phyloP scores from a whole-genome alignment of 495 filamentous ascomycete species.

The Penicillium desertorum region DNA sequence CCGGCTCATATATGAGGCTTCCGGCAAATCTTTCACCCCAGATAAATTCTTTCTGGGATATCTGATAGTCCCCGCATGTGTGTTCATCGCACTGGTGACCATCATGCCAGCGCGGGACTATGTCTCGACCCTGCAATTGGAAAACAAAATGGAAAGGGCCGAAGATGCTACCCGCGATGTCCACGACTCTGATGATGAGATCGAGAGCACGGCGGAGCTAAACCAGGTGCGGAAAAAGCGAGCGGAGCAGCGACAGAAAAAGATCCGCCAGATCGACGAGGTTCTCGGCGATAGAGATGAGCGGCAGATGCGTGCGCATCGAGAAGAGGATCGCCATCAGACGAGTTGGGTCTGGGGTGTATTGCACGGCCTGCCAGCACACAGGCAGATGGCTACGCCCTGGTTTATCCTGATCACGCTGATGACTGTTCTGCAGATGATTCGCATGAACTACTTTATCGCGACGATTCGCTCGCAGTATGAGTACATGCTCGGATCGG shows the following conservation, averaged over 20 bases:
- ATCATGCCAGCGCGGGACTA: slow-evolving; percentile 65
- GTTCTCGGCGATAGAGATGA: slow-evolving; percentile 62
- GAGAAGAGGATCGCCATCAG: slow-evolving; percentile 54
- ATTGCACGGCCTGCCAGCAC: slow-evolving; percentile 71
- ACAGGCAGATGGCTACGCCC: slow-evolving; percentile 72
- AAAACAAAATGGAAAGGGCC: slow-evolving; percentile 62
- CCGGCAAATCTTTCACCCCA: slow-evolving; percentile 49
- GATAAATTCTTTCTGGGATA: slow-evolving; percentile 66
- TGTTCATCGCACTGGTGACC: slow-evolving; percentile 55
- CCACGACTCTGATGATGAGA: slow-evolving; percentile 62
- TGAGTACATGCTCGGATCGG: slow-evolving; percentile 65
- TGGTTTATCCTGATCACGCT: slow-evolving; percentile 92
- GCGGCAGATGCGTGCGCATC: slow-evolving; percentile 47
- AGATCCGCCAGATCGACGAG: slow-evolving; percentile 65
- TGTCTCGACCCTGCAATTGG: slow-evolving; percentile 57
- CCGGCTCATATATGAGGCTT: slow-evolving; percentile 56
- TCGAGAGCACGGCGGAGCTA: slow-evolving; percentile 43
- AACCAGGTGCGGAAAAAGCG: slow-evolving; percentile 57
- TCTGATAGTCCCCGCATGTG: slow-evolving; percentile 55
- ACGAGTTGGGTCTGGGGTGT: slow-evolving; percentile 69
- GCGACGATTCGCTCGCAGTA: slow-evolving; percentile 88
- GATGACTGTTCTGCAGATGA: slow-evolving; percentile 95
- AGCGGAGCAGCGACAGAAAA: slow-evolving; percentile 58
- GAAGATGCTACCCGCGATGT: slow-evolving; percentile 44
- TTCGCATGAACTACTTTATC: slow-evolving; percentile 96